These are phyloP conservation scores for Myxozyma mucilagina DNA, from an alignment of 805 yeast genomes.

Conservation along the genomic window DNA sequence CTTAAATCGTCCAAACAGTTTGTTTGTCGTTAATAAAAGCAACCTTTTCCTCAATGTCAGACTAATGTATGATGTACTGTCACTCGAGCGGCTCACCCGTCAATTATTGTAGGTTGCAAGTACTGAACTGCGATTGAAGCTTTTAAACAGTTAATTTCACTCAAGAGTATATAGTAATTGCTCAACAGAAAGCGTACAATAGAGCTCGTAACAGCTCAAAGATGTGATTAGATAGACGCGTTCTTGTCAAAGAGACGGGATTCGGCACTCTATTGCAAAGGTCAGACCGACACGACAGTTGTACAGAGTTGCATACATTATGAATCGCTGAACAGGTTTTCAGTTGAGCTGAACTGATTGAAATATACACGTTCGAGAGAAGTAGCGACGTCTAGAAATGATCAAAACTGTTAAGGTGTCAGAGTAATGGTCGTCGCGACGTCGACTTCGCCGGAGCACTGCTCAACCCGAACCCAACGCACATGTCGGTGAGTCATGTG, in stretches of 20 bases:
- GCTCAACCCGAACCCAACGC: neutral
- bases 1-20: too few relatives aligned
- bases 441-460: neutral
- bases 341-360: too few relatives aligned
- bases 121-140: neutral
- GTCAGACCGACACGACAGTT: too few relatives aligned
- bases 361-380: neutral
- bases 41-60: too few relatives aligned
- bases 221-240: neutral
- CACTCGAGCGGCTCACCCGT: too few relatives aligned
- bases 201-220: neutral
- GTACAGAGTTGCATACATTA: too few relatives aligned
- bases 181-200: neutral
- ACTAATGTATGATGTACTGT: too few relatives aligned
- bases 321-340: too few relatives aligned
- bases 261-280: too few relatives aligned
- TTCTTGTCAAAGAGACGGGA: neutral
- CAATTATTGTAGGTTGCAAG: neutral
- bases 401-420: neutral
- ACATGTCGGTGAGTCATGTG: neutral
- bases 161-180: neutral
- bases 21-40: too few relatives aligned
- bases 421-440: neutral
- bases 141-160: neutral
- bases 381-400: neutral